Conservation (phyloP, 2,329 filamentous ascomycete species). For the Pyricularia grisea region DNA sequence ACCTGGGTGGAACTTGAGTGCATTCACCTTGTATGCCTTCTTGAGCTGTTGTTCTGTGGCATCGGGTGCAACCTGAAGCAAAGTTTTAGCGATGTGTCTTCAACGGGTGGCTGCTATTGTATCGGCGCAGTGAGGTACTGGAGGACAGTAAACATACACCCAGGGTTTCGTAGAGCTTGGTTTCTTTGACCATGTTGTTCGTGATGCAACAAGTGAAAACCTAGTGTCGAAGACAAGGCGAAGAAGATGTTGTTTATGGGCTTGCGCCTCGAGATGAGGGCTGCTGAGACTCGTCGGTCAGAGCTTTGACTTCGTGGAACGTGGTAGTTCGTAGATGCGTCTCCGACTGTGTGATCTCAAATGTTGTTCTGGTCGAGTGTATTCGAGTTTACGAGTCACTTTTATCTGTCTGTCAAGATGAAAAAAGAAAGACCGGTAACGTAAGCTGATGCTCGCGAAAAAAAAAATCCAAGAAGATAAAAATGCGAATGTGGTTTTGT, state of each 20-base stretch:
- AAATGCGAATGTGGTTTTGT: background rate
- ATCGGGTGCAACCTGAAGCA: constrained; percentile 59
- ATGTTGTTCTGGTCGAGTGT: background rate
- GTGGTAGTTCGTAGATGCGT: background rate
- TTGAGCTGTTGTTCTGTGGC: constrained; percentile 82
- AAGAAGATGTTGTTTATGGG: background rate
- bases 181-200: constrained; percentile 52
- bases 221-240: background rate
- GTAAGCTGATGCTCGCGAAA: background rate
- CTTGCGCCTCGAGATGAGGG: background rate
- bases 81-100: background rate
- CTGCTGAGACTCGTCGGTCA: background rate
- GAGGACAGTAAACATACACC: constrained; percentile 46
- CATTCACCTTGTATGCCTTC: constrained; percentile 78
- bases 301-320: background rate
- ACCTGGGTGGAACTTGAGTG: constrained; percentile 80
- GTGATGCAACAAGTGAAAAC: background rate
- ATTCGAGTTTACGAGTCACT: background rate
- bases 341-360: background rate
- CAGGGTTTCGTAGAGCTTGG: constrained; percentile 63
- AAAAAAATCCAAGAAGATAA: background rate
- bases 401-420: background rate
- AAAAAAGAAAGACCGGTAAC: background rate
- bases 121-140: background rate
- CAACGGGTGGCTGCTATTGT: too few species aligned